Percentiles rank a stretch among this genome's conserved stretches.
Evolutionary conservation across 1,284 basidiomycete species (phyloP).

Genomic region (Ceratobasidium sp.): DNA sequence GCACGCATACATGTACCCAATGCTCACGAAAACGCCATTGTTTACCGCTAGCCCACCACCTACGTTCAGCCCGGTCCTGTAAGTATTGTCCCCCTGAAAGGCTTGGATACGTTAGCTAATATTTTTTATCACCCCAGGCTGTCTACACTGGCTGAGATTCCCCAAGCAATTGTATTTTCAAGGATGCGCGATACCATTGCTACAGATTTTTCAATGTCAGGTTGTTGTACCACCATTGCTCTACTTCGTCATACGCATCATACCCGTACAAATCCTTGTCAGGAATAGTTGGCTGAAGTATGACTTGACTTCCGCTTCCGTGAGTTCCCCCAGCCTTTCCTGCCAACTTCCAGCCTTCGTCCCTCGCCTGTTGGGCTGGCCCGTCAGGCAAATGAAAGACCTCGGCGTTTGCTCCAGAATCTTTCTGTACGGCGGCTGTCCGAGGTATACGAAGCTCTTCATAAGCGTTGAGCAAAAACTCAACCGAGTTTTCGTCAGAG

Average conservation of each 20-base stretch:
- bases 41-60: conserved; percentile 18
- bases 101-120: background rate
- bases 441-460: conserved; percentile 47
- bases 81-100: background rate
- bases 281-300: conserved; percentile 44
- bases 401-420: conserved; percentile 46
- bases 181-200: background rate
- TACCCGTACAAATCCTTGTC: conserved; percentile 46
- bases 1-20: background rate
- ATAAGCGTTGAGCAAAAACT: conserved; percentile 50
- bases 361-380: conserved; percentile 45
- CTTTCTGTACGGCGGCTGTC: conserved; percentile 41
- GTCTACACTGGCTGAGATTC: conserved; percentile 28
- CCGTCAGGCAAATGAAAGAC: conserved; percentile 49
- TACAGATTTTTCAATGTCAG: background rate
- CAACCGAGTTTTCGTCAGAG: conserved; percentile 61
- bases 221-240: conserved; percentile 46
- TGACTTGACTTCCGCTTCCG: conserved; percentile 46
- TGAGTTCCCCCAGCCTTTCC: conserved; percentile 33
- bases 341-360: conserved; percentile 45
- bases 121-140: conserved; percentile 1
- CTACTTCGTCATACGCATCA: conserved; percentile 46
- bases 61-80: conserved; percentile 42
- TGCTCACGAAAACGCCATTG: background rate
- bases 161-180: background rate